Evolutionary conservation across 257 asterid species (phyloP), one percentile per base, ranked within the genome.

Genomic region (Solanum corneliomulleri): DNA sequence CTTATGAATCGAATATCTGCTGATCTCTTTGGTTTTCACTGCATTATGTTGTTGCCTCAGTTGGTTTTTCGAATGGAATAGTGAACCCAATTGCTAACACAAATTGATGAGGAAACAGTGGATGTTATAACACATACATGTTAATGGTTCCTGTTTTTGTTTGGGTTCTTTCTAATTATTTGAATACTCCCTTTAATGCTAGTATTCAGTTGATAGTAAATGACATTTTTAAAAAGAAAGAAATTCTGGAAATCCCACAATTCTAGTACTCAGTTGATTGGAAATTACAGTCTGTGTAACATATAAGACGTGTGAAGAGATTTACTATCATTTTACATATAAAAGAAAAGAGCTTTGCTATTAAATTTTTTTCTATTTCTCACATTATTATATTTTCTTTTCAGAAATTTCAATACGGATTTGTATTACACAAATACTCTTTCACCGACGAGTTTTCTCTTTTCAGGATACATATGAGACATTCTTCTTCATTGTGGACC

Each of bases 401-500:
- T 44, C 84, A 78, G 25, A 25, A 77, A 77, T 77, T 44, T 7
- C 39, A 77, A 77, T 44, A 41, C 13, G 15, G 39, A 77, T 15
- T 77, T 77, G 62, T 11, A 81, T 37, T 33, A 33, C 35, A 33
- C 35, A 33, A 33, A 3, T 37, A 25, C 44, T 83, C 85, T 87
- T 78, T 47, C 84, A 80, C 6, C 0, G 42, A 1, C 0, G 69
- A 66, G 58, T 90, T 89, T 89, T 70, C 85, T 90, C 86, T 81
- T 88, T 93, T 95, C 99, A 97, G 99, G 92, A 97, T 89, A 90
- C 92, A 21, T 93, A 94, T 13, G 99, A 96, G 85, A 97, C 99
- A 6, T 93, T 96, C 85, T 97, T 93, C 91, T 95, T 97, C 93
- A 96, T 97, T 69, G 99, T 97, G 93, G 99, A 97, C 91, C 99